Evolutionary conservation across 352 stramenopile species (phyloP), one percentile per base, ranked within the genome.

Genomic region (Pythium guiyangense): DNA sequence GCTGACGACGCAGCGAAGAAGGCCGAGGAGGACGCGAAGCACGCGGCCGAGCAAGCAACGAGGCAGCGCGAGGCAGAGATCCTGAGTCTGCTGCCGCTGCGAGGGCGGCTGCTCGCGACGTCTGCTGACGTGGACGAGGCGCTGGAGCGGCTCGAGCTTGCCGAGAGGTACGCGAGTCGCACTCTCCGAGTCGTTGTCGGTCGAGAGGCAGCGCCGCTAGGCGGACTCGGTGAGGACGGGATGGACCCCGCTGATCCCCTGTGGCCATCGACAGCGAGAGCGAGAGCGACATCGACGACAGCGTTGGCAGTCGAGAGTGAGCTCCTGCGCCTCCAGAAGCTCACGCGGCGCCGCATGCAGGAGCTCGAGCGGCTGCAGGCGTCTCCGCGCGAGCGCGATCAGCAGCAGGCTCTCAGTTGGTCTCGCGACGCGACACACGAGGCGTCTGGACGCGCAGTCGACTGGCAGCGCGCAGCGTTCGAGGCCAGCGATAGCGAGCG

Each of bases 71-170:
- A 84, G 9, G 68, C 62, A 52, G 65, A 84, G 54, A 72, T 86
- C 10, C 47, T 87, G 29, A 66, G 66, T 2, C 45, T 84, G 17
- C 58, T 87, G 0, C 77, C 77, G 4, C 52, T 85, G 58, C 53
- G 65, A 27, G 74, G 77, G 0, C 79, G 70, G 39, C 57, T 87
- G 9, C 52, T 85, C 10, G 70, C 66, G 17, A 69, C 65, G 8
- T 74, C 71, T 5, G 17, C 49, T 4, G 77, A 88, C 31, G 70
- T 88, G 47, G 62, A 88, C 3, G 64, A 73, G 6, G 69, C 73
- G 3, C 50, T 88, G 9, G 10, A 54, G 4, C 70, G 78, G 17
- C 50, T 88, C 6, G 77, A 85, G 22, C 20, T 52, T 11, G 64
- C 62, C 14, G 68, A 76, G 52, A 58, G 25, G 4, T 25, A 60